Evolutionary conservation across 257 asterid genomes (phyloP), one percentile per base, ranked within the genome.

Genomic region (Lycium ferocissimum): DNA sequence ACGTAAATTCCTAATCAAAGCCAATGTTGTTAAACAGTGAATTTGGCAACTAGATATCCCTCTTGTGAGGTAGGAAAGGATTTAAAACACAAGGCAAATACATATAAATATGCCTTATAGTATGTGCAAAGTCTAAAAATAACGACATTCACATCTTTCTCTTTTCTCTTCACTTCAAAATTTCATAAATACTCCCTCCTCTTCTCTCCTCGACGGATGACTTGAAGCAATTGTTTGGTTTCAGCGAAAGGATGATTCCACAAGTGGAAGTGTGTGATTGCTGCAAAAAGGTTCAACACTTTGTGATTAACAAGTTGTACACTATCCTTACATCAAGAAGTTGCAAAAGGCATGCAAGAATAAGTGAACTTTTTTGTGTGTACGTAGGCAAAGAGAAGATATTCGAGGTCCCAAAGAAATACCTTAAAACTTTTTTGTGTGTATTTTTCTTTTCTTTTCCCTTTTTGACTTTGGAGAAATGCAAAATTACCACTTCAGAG

Each of bases 1-100:
- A 14, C 3, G 43, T 7, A 66, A 0, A 2, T 66, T 66, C 73
- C 11, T 66, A 66, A 33, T 66, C 73, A 6, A 66, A 66, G 14
- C 45, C 73, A 66, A 66, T 33, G 72, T 66, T 33, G 45, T n/a
- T 33, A 66, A 66, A 66, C 73, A 66, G 45, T 33, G 73, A 66
- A 66, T 13, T 65, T 26, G 72, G 7, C 20, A 26, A 65, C 72
- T 65, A 26, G 43, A 65, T 65, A 7, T 65, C 43, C 71, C 17
- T 17, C 9, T 26, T 26, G 54, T 49, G 71, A 65, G 11, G 18
- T 66, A 6, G 45, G 75, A 67, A 67, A 2, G 20, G 6, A 67
- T 67, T 35, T 2, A 35, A 35, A 67, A 35, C 5, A 67, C 47
- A 13, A 13, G 20, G 45, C 7, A 40, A 40, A 40, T 40, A 2